Evolutionary conservation across 352 stramenopile genomes (phyloP).

Genomic region (Pythium plurisporium): DNA sequence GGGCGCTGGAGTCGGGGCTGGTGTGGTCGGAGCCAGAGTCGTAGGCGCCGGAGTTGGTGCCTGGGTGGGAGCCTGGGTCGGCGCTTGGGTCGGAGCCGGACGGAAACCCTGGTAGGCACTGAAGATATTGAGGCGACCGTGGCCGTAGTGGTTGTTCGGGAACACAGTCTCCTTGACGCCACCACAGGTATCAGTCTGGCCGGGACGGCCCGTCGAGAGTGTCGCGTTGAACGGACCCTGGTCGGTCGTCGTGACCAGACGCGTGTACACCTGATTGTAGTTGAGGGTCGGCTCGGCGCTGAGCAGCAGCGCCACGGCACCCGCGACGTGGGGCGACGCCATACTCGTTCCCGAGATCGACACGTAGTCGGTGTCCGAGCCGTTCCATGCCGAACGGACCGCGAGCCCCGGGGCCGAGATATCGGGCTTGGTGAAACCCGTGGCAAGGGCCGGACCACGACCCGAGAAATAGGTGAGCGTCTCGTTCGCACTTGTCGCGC

Average conservation of each 20-base stretch:
- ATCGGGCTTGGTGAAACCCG: conserved; percentile 21
- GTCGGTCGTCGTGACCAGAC: neutral
- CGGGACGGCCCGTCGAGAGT: neutral
- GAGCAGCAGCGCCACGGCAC: conserved; percentile 22
- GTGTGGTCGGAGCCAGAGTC: neutral
- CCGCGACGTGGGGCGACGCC: conserved; percentile 23
- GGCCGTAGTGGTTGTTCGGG: neutral
- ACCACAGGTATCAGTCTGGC: neutral
- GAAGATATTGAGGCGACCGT: neutral
- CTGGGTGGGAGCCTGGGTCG: neutral
- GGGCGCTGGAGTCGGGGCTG: neutral
- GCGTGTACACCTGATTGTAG: conserved; percentile 10
- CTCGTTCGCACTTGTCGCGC: conserved; percentile 11
- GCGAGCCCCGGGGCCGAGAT: conserved; percentile 18
- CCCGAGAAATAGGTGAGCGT: conserved; percentile 17
- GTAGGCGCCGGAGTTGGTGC: neutral
- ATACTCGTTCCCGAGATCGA: conserved; percentile 23
- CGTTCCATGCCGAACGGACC: conserved; percentile 13
- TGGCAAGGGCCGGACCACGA: conserved; percentile 10
- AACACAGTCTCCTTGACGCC: neutral
- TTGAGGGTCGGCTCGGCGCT: conserved; percentile 16
- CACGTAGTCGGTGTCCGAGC: neutral
- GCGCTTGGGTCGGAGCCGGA: neutral
- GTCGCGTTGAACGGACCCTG: neutral
- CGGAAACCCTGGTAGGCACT: neutral